Conservation (phyloP, 805 yeast genomes). For the Debaryomyces castellii region DNA sequence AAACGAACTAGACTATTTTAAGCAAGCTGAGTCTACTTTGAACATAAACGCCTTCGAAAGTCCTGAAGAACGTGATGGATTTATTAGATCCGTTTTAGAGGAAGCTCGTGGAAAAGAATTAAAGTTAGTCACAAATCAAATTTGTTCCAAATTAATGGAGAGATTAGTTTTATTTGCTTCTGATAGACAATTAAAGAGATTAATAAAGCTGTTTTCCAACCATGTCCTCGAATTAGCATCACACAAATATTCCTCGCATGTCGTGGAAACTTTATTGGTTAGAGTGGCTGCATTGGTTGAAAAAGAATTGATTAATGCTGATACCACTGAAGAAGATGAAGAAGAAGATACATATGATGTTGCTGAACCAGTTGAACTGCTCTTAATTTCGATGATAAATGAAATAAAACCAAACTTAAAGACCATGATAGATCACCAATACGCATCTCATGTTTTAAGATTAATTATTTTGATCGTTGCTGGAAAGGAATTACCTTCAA, state of each 20-base stretch:
- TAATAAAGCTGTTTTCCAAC: constrained; percentile 69
- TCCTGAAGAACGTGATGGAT: constrained; percentile 70
- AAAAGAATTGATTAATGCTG: constrained; percentile 56
- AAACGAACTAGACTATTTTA: constrained; percentile 85
- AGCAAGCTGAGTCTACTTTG: constrained; percentile 85
- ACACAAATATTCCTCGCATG: constrained; percentile 93
- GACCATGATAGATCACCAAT: constrained; percentile 68
- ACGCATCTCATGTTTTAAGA: constrained; percentile 87
- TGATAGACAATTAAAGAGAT: constrained; percentile 60
- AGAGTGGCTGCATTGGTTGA: constrained; percentile 74
- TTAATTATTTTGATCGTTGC: constrained; percentile 67
- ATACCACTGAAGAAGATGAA: constrained; percentile 33
- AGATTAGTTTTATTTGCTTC: constrained; percentile 70
- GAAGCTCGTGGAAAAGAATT: constrained; percentile 89
- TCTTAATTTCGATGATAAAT: constrained; percentile 61
- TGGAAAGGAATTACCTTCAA: constrained; percentile 76
- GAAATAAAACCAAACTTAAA: constrained; percentile 63
- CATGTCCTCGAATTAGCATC: constrained; percentile 73
- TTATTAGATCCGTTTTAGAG: constrained; percentile 74
- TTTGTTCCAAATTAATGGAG: constrained; percentile 91
- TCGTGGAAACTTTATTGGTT: constrained; percentile 80
- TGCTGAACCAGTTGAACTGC: constrained; percentile 59
- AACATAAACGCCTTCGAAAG: constrained; percentile 75
- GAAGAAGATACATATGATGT: constrained; percentile 35
- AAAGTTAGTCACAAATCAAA: constrained; percentile 89